A percentile compares a stretch with the other conserved stretches of the same genome.
phyloP scores from a whole-genome alignment of 75 land plant genomes.

The Picea sitchensis region DNA sequence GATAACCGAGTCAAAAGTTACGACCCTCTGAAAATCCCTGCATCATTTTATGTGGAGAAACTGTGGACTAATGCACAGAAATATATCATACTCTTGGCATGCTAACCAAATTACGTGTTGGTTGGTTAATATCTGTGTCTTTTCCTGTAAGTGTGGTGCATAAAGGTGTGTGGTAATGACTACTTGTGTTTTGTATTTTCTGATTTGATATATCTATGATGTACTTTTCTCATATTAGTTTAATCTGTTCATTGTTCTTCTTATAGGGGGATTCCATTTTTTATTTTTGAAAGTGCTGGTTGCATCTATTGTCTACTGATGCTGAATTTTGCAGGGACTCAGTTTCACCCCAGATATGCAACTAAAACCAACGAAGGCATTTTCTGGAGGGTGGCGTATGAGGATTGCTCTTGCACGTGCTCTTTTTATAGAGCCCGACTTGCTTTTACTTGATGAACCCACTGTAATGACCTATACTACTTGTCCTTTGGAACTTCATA shows the following conservation, averaged over 20 bases:
- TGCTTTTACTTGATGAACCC: conserved; percentile 96
- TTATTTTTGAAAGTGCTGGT: not conserved
- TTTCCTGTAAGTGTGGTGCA: not conserved
- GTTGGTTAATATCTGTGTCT: not conserved
- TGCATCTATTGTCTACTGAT: not conserved
- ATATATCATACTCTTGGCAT: not conserved
- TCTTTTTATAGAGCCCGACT: conserved; percentile 92
- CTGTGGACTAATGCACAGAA: not conserved
- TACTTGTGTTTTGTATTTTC: not conserved
- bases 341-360: conserved; percentile 99
- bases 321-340: conserved; percentile 66
- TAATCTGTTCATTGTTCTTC: not conserved
- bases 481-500: too few species aligned
- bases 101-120: not conserved
- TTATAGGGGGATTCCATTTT: not conserved
- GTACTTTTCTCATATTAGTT: not conserved
- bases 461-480: conserved; percentile 45
- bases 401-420: conserved; percentile 97
- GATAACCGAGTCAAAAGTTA: too few species aligned
- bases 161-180: not conserved
- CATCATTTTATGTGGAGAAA: too few species aligned
- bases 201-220: not conserved
- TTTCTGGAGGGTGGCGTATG: conserved; percentile 99
- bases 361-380: conserved; percentile 72
- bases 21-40: too few species aligned